A percentile compares a stretch with the other conserved stretches of the same genome.
Conservation (phyloP, 208 protist species). For the Trypanosoma caninum region DNA sequence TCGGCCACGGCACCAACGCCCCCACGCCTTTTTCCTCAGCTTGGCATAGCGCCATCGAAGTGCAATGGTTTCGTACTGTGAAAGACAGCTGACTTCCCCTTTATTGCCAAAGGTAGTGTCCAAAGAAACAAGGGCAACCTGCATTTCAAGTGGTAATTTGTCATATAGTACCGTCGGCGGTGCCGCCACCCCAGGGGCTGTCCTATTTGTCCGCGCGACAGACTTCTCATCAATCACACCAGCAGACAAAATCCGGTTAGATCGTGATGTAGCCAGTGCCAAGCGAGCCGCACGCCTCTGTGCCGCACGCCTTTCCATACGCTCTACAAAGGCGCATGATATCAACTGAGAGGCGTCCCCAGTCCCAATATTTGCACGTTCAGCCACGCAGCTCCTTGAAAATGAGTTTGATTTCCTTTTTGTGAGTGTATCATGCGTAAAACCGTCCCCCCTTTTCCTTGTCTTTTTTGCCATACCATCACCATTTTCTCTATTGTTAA, state of each 20-base stretch:
- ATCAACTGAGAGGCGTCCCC: not conserved
- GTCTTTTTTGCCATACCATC: not conserved
- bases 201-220: not conserved
- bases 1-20: slow-evolving; percentile 1
- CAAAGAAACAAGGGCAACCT: slow-evolving; percentile 5
- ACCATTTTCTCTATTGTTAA: not conserved
- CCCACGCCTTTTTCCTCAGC: slow-evolving; percentile 13
- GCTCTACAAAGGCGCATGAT: slow-evolving; percentile 20
- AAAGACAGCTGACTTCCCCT: not conserved
- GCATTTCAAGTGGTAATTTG: slow-evolving; percentile 2
- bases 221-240: not conserved
- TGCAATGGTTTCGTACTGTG: slow-evolving; percentile 11
- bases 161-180: not conserved
- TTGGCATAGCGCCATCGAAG: not conserved
- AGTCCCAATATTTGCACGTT: not conserved
- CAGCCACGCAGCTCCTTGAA: not conserved
- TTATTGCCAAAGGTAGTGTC: not conserved
- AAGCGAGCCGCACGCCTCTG: slow-evolving; percentile 11
- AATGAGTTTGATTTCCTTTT: not conserved
- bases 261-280: not conserved
- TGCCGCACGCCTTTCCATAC: slow-evolving; percentile 27
- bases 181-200: too few species aligned
- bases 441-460: not conserved
- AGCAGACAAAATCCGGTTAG: too few species aligned
- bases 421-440: not conserved